Evolutionary conservation across 306 rosid genomes (phyloP).

Genomic region (Rosa multiflora): DNA sequence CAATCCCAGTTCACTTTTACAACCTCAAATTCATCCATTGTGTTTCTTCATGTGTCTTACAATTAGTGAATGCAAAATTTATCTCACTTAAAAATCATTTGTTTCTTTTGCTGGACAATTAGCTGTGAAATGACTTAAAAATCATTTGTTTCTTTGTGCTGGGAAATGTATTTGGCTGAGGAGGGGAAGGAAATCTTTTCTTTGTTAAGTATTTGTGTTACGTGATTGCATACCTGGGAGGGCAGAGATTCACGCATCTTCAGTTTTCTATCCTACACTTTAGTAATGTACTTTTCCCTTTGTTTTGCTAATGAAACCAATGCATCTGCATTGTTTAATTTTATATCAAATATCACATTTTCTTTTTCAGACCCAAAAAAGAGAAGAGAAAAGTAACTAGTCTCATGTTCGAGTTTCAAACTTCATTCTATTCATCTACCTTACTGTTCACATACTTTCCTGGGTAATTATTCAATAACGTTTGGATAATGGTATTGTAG

Average conservation of each 20-base stretch:
- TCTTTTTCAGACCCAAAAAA: background rate
- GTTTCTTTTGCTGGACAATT: too few relatives aligned
- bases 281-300: background rate
- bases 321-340: background rate
- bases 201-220: background rate
- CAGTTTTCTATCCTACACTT: background rate
- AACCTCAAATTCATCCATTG: too few relatives aligned
- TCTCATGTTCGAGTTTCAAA: background rate
- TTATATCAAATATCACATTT: background rate
- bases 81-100: background rate
- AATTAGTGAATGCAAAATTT: background rate
- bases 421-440: background rate
- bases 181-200: too few relatives aligned
- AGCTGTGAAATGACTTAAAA: background rate
- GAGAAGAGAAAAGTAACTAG: background rate
- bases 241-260: background rate
- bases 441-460: background rate
- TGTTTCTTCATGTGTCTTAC: background rate
- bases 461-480: background rate
- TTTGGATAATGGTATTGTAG: conserved; percentile 1
- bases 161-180: background rate
- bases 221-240: background rate
- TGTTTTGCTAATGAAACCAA: background rate
- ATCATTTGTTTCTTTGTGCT: background rate
- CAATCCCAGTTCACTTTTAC: too few relatives aligned